Conservation (phyloP, 169 alveolate genomes). For the Plasmodium relictum region DNA sequence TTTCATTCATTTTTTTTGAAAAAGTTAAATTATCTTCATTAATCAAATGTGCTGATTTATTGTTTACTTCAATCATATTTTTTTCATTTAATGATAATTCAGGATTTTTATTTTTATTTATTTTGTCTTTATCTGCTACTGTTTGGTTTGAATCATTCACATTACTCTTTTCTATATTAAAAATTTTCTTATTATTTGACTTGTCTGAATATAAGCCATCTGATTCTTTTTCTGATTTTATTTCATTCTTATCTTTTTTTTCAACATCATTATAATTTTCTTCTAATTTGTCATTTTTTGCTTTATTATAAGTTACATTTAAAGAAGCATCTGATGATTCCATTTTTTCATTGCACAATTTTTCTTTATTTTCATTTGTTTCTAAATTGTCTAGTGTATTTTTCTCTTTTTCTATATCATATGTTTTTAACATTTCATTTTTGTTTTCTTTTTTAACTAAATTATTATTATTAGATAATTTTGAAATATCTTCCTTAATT, state of each 20-base stretch:
- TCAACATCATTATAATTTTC: neutral
- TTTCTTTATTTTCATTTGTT: neutral
- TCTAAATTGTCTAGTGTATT: neutral
- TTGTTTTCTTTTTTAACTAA: slow-evolving; percentile 7
- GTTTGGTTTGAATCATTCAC: slow-evolving; percentile 7
- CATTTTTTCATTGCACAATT: neutral
- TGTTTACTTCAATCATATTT: too few relatives aligned
- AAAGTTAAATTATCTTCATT: too few relatives aligned
- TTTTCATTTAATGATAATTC: too few relatives aligned
- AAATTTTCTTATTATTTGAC: neutral
- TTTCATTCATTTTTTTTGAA: too few relatives aligned
- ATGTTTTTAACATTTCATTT: neutral
- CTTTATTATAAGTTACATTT: neutral
- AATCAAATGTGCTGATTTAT: too few relatives aligned
- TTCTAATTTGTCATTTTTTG: neutral
- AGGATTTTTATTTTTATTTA: neutral
- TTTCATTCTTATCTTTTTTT: neutral
- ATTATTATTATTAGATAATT: neutral
- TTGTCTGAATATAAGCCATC: neutral
- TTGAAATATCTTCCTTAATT: slow-evolving; percentile 11
- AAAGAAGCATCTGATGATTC: neutral
- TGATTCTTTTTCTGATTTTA: slow-evolving; percentile 5
- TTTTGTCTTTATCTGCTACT: slow-evolving; percentile 7
- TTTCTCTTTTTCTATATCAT: slow-evolving; percentile 3
- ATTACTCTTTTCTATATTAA: slow-evolving; percentile 7